phyloP scores from a whole-genome alignment of 139 green algal species.

The Pycnococcus provasolii region DNA sequence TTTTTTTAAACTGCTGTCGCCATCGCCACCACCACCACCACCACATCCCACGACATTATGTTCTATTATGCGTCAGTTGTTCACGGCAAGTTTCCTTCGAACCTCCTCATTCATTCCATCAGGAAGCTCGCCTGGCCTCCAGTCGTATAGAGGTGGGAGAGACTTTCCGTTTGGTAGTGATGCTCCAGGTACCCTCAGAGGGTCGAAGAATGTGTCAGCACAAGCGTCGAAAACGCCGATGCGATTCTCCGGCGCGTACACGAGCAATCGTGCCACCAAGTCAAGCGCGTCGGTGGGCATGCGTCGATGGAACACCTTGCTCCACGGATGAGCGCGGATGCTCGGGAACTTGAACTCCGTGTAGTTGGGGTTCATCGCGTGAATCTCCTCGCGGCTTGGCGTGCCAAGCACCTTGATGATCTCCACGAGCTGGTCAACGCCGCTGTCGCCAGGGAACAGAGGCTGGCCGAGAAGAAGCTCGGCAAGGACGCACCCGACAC shows the following conservation, averaged over 20 bases:
- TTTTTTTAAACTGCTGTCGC: too few relatives aligned
- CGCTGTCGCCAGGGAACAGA: conserved; percentile 68
- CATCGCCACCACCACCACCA: too few relatives aligned
- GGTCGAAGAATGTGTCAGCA: conserved; percentile 90
- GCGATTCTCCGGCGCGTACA: conserved; percentile 75
- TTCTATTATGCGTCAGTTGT: too few relatives aligned
- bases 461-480: conserved; percentile 87
- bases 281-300: conserved; percentile 84
- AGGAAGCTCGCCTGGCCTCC: conserved; percentile 6
- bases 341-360: conserved; percentile 98
- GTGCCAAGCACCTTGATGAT: conserved; percentile 99
- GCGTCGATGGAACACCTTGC: conserved; percentile 89
- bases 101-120: too few relatives aligned
- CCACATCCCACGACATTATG: too few relatives aligned
- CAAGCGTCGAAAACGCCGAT: conserved; percentile 54
- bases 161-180: conserved; percentile 65
- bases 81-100: too few relatives aligned
- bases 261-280: conserved; percentile 79
- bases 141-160: conserved; percentile 86
- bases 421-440: conserved; percentile 98
- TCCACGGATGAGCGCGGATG: conserved; percentile 92
- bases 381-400: conserved; percentile 86
- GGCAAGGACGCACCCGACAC: conserved; percentile 91
- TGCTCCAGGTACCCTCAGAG: conserved; percentile 70
- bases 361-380: conserved; percentile 99